These are phyloP conservation scores for Hirschioporus abietinus DNA, from an alignment of 768 basidiomycete genomes.

Conservation along the genomic window DNA sequence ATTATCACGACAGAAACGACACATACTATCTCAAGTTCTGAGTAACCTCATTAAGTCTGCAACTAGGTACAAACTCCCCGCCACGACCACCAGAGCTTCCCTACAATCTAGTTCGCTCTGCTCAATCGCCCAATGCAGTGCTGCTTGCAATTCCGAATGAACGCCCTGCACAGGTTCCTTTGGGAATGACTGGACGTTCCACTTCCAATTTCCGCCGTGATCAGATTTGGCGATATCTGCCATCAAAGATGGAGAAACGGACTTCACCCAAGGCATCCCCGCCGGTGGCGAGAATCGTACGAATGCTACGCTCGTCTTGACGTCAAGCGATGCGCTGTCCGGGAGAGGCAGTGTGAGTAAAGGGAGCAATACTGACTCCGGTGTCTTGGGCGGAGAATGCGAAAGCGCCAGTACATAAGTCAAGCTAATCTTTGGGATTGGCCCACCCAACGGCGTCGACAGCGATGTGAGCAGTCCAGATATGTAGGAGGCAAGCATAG, in stretches of 20 bases:
- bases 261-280: slow-evolving; percentile 92
- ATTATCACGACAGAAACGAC: too few relatives aligned
- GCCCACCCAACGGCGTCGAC: slow-evolving; percentile 9
- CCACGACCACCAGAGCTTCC: slow-evolving; percentile 57
- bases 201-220: slow-evolving; percentile 29
- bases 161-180: slow-evolving; percentile 26
- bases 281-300: slow-evolving; percentile 69
- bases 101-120: slow-evolving; percentile 16
- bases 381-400: slow-evolving; percentile 80
- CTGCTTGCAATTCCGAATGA: slow-evolving; percentile 35
- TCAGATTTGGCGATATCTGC: slow-evolving; percentile 37
- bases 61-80: slow-evolving; percentile 92
- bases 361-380: slow-evolving; percentile 62
- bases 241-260: slow-evolving; percentile 51
- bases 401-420: slow-evolving; percentile 82
- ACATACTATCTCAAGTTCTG: slow-evolving; percentile 9
- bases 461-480: slow-evolving; percentile 30
- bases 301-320: slow-evolving; percentile 46
- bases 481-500: slow-evolving; percentile 63
- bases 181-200: slow-evolving; percentile 39
- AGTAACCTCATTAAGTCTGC: slow-evolving; percentile 82
- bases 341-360: slow-evolving; percentile 42
- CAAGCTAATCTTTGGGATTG: slow-evolving; percentile 30
- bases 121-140: slow-evolving; percentile 39
- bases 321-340: slow-evolving; percentile 10